Percentiles rank a stretch among this genome's conserved stretches.
These are phyloP conservation scores for Neofusicoccum kwambonambiense DNA, from an alignment of 2,329 filamentous ascomycete genomes.

Conservation along the genomic window DNA sequence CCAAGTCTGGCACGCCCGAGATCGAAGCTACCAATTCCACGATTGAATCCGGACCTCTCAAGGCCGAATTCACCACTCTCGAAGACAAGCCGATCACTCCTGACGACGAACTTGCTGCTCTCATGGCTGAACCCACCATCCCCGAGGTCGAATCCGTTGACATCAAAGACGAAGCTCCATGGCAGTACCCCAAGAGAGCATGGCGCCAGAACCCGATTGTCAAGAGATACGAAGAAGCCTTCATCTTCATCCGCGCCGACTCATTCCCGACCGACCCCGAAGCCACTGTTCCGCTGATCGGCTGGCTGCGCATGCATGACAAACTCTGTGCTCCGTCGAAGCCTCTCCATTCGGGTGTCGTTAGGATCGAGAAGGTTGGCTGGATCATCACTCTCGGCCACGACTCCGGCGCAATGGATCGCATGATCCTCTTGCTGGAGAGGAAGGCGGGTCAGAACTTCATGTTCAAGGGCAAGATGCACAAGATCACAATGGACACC, in stretches of 20 bases:
- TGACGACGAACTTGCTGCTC: no score
- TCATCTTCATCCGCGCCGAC: background rate
- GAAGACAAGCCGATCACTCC: no score
- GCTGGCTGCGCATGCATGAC: background rate
- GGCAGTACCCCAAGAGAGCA: background rate
- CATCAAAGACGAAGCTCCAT: background rate
- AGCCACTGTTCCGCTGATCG: background rate
- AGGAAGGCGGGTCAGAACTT: background rate
- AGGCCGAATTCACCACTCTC: no score
- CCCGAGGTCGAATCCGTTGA: no score
- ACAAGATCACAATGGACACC: background rate
- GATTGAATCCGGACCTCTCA: no score
- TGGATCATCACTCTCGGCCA: background rate
- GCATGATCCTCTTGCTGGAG: background rate
- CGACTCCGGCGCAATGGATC: background rate
- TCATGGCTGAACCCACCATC: no score
- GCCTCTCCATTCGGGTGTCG: background rate
- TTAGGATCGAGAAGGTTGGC: background rate
- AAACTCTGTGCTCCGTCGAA: background rate
- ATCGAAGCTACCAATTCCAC: background rate
- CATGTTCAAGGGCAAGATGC: background rate
- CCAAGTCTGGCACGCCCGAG: background rate
- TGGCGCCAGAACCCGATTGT: background rate
- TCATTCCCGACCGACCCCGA: background rate
- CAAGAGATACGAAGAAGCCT: background rate